Evolutionary conservation across 177 flowering plant species (phyloP).

Genomic region (Vitis hybrid): DNA sequence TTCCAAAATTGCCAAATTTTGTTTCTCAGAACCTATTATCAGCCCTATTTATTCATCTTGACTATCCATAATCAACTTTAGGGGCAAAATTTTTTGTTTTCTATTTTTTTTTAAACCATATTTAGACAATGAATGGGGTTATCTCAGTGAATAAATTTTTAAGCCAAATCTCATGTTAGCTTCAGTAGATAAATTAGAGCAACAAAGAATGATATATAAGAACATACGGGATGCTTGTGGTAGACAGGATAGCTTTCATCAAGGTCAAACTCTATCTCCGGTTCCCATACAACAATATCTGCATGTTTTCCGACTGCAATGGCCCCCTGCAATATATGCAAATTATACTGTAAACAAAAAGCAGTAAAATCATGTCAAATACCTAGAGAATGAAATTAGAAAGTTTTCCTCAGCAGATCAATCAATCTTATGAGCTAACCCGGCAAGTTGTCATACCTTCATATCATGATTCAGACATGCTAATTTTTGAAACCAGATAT

Average conservation of each 20-base stretch:
- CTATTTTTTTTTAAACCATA: too few relatives aligned
- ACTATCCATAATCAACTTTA: too few relatives aligned
- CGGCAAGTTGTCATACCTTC: not conserved
- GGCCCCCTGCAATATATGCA: constrained; percentile 58
- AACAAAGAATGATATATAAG: not conserved
- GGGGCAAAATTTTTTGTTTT: too few relatives aligned
- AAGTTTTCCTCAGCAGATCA: not conserved
- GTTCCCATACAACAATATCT: constrained; percentile 94
- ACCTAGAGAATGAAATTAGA: not conserved
- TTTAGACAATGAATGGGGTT: too few relatives aligned
- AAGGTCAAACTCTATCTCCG: constrained; percentile 70
- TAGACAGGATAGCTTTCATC: constrained; percentile 51
- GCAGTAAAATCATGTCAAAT: too few relatives aligned
- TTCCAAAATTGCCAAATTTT: too few relatives aligned
- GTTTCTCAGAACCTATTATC: too few relatives aligned
- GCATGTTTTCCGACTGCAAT: constrained; percentile 82
- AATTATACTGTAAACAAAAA: too few relatives aligned
- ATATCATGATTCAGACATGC: not conserved
- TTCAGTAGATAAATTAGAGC: not conserved
- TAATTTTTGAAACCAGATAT: not conserved
- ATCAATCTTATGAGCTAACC: not conserved
- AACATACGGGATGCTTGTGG: constrained; percentile 79
- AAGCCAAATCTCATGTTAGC: too few relatives aligned
- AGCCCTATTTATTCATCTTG: too few relatives aligned
- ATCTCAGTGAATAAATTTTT: too few relatives aligned